Percentiles rank a stretch among this genome's conserved stretches.
Evolutionary conservation across 2,329 filamentous ascomycete genomes (phyloP).

Genomic region (Escovopsis sp.): DNA sequence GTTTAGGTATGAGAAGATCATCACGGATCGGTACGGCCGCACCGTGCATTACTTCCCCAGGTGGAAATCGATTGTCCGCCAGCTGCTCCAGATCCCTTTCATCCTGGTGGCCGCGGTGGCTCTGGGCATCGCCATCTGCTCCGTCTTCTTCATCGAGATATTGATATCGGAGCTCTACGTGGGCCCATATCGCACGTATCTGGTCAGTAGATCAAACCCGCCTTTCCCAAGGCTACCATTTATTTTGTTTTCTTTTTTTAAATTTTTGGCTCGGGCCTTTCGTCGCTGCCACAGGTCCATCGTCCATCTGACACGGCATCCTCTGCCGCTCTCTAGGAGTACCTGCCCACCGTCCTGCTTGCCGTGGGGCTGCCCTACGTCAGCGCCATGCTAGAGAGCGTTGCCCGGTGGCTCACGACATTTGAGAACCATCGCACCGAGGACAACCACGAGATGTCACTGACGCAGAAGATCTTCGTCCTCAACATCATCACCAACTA

Average conservation of each 20-base stretch:
- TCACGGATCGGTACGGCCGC: constrained; percentile 50
- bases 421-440: constrained; percentile 66
- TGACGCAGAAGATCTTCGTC: constrained; percentile 61
- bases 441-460: constrained; percentile 51
- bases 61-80: constrained; percentile 48
- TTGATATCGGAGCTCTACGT: constrained; percentile 62
- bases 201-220: constrained; percentile 31
- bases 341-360: constrained; percentile 56
- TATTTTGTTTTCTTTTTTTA: too few species aligned
- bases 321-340: constrained; percentile 33
- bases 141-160: constrained; percentile 59
- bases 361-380: constrained; percentile 53
- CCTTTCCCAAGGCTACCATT: too few species aligned
- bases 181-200: constrained; percentile 49
- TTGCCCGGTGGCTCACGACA: constrained; percentile 49
- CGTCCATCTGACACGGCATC: neutral
- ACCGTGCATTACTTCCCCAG: constrained; percentile 46
- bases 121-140: constrained; percentile 51
- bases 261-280: neutral
- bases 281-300: neutral
- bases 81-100: constrained; percentile 57
- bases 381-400: constrained; percentile 43
- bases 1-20: constrained; percentile 47
- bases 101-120: constrained; percentile 41
- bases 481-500: constrained; percentile 74